phyloP scores from a whole-genome alignment of 2,329 filamentous ascomycete species.

The Botryotinia globosa region DNA sequence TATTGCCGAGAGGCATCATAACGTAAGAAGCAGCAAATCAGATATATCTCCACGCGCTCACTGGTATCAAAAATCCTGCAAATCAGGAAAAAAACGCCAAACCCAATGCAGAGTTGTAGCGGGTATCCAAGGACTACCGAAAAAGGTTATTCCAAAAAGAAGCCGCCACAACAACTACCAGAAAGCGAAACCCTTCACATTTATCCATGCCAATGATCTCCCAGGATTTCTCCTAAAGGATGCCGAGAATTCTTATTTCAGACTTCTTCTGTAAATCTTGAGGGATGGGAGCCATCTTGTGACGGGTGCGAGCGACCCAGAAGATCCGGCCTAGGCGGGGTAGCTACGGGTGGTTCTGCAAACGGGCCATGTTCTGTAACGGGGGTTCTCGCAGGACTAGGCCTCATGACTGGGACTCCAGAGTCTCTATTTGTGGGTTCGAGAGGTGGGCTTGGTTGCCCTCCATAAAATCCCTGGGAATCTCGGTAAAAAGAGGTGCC shows the following conservation, averaged over 20 bases:
- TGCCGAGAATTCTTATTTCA: conserved; percentile 32
- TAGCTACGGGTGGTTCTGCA: conserved; percentile 24
- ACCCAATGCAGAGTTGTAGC: conserved; percentile 22
- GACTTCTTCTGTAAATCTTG: conserved; percentile 48
- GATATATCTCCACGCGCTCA: conserved; percentile 27
- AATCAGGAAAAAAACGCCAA: conserved; percentile 33
- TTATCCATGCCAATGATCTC: conserved; percentile 26
- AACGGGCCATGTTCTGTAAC: conserved; percentile 54
- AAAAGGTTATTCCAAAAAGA: conserved; percentile 1
- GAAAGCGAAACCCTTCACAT: conserved; percentile 30
- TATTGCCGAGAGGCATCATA: conserved; percentile 22
- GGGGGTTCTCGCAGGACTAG: conserved; percentile 64
- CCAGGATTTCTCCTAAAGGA: conserved; percentile 11
- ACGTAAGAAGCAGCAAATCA: conserved; percentile 28
- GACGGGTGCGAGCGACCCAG: conserved; percentile 45
- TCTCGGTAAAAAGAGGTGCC: conserved; percentile 53
- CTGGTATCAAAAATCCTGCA: conserved; percentile 28
- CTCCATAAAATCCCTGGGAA: conserved; percentile 46
- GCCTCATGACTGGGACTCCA: conserved; percentile 58
- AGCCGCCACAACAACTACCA: conserved; percentile 27
- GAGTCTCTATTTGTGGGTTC: conserved; percentile 43
- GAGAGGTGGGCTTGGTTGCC: conserved; percentile 39
- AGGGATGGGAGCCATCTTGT: conserved; percentile 46
- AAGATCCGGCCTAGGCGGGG: conserved; percentile 33
- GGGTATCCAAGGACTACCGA: conserved; percentile 25